Base-by-base conservation (phyloP, 768 basidiomycete species). In the Symmetrospora coprosmae region DNA sequence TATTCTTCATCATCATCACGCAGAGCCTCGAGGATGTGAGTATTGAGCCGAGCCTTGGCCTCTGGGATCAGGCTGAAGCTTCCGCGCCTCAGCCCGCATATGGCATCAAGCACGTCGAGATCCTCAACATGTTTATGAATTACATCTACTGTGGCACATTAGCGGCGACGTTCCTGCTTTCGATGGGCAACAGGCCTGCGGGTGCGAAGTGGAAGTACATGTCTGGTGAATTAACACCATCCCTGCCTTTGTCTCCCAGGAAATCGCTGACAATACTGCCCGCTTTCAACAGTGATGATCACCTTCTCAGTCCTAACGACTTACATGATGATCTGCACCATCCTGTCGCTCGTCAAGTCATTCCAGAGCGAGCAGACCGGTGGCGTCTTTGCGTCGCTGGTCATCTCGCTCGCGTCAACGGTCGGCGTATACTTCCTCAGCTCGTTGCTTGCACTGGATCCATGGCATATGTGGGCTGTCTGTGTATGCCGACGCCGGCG, bases 191-290 rank as follows among this genome's bases (percentile, higher is more conserved):
- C 72, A 84, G 85, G 16, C 52, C 21, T 39, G 23, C 1, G 60
- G 87, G 86, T 0, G 78, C 86, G 0, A 78, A 81, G 64, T 82
- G 80, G 81, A 96, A 96, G 75, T 99, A 96, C 76, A 83, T 83
- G 4, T 80, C 83, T 1, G 51, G 51, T 53, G 39, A 53, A 25
- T n/a, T n/a, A n/a, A n/a, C n/a, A n/a, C 25, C 3, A 80, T 85
- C 1, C 79, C 45, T 53, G 47, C 39, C 21, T 21, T 41, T 17
- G 5, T 25, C 28, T 13, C 35, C 30, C 11, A 14, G 2, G 19
- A 11, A 40, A 3, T 39, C 9, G n/a, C 38, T 6, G 19, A 1
- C 1, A 1, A 1, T 13, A 9, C 21, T 30, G 0, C 27, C 13
- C 11, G 13, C 9, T 25, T 2, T 33, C 35, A 28, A 7, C 17